Percentiles rank a stretch among this genome's conserved stretches.
Conservation (phyloP, 345 rosid species). For the Camelina laxa region DNA sequence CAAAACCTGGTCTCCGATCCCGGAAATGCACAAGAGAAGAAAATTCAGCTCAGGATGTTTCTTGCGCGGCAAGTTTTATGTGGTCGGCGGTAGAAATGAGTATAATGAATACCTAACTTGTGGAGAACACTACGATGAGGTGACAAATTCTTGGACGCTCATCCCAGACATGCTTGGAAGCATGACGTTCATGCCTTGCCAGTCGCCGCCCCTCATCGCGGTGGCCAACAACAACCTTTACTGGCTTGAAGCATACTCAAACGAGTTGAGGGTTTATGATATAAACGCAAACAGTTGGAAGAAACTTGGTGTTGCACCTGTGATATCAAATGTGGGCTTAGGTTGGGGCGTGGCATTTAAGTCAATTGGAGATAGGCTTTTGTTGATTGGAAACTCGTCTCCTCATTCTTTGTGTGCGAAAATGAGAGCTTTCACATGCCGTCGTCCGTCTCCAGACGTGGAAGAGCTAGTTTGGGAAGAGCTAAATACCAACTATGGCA, state of each 20-base stretch:
- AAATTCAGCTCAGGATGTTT: slow-evolving; percentile 64
- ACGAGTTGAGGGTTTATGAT: too few species aligned
- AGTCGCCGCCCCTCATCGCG: slow-evolving; percentile 68
- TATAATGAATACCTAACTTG: slow-evolving; percentile 45
- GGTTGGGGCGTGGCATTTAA: slow-evolving; percentile 53
- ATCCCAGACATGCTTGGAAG: slow-evolving; percentile 51
- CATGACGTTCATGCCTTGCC: slow-evolving; percentile 44
- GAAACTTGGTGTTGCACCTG: slow-evolving; percentile 59
- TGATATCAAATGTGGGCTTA: slow-evolving; percentile 53
- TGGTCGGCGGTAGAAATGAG: slow-evolving; percentile 60
- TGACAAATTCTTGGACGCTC: slow-evolving; percentile 53
- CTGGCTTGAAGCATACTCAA: slow-evolving; percentile 58
- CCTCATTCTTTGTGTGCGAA: slow-evolving; percentile 20
- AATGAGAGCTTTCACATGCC: slow-evolving; percentile 54
- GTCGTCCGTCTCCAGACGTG: slow-evolving; percentile 43
- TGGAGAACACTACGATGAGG: slow-evolving; percentile 35
- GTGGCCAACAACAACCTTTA: slow-evolving; percentile 68
- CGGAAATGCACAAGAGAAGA: slow-evolving; percentile 54
- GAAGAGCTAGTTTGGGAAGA: slow-evolving; percentile 42
- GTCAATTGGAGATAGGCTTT: slow-evolving; percentile 52
- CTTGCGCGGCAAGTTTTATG: slow-evolving; percentile 65
- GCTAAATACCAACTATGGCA: too few species aligned
- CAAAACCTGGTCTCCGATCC: slow-evolving; percentile 59
- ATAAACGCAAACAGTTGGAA: slow-evolving; percentile 55
- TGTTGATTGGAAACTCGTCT: slow-evolving; percentile 10